Evolutionary conservation across 805 yeast species (phyloP).

Genomic region (Cyberlindnera mrakii): DNA sequence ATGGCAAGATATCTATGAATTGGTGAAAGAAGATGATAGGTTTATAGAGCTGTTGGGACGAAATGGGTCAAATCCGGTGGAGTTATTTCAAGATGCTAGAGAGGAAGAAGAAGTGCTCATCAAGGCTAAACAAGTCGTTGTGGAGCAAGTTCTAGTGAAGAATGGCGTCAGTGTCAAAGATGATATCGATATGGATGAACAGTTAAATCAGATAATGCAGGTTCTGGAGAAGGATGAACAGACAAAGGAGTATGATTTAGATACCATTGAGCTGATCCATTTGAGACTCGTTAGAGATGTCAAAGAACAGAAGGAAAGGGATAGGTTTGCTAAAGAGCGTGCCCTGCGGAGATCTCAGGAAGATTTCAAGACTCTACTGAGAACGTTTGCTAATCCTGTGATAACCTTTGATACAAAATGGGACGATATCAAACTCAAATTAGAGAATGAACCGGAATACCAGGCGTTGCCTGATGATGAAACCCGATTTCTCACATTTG

Average conservation of each 20-base stretch:
- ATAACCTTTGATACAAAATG: conserved; percentile 27
- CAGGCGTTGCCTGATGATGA: conserved; percentile 29
- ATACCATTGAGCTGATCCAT: conserved; percentile 25
- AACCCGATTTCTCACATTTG: conserved; percentile 26
- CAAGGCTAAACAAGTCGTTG: conserved; percentile 53
- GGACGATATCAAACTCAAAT: conserved; percentile 28
- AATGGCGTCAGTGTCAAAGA: conserved; percentile 22
- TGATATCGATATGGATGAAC: conserved; percentile 14
- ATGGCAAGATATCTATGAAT: conserved; percentile 52
- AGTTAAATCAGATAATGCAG: conserved; percentile 8
- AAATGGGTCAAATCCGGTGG: conserved; percentile 71
- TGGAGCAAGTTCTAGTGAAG: conserved; percentile 43
- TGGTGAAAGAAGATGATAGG: conserved; percentile 46
- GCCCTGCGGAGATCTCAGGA: conserved; percentile 18
- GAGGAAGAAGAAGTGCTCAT: conserved; percentile 55
- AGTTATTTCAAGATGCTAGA: conserved; percentile 67
- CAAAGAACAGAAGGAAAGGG: conserved; percentile 20
- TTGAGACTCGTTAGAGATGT: conserved; percentile 23
- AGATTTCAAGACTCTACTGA: conserved; percentile 22
- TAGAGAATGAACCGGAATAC: conserved; percentile 29
- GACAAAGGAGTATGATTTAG: conserved; percentile 23
- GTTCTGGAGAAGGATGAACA: conserved; percentile 18
- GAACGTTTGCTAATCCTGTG: conserved; percentile 18
- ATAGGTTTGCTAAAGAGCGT: conserved; percentile 12
- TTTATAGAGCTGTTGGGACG: conserved; percentile 65